Evolutionary conservation across 768 basidiomycete species (phyloP), one percentile per base, ranked within the genome.

Genomic region (Boletus eberwhitei): DNA sequence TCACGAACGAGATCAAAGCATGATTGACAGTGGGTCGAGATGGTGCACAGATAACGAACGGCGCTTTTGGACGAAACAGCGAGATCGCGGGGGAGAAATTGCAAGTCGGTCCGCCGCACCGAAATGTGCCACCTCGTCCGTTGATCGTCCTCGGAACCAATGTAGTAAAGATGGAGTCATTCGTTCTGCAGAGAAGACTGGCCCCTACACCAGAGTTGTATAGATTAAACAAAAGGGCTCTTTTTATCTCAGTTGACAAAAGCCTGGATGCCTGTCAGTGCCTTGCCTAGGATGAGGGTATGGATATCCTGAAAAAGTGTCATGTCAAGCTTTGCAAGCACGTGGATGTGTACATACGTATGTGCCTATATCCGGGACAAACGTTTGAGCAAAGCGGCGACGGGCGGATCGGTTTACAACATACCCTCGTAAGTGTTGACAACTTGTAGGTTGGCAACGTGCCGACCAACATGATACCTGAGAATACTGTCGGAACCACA

Each of bases 381-480:
- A 44, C 48, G 21, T 36, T 32, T 60, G 24, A 61, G 53, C 42
- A 41, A 43, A 32, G 44, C 35, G 31, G 1, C 13, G 16, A 4
- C 14, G 26, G 16, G 52, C 22, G 5, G 26, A 42, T 36, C 39
- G 48, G 44, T 40, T 38, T 51, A 51, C 34, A 58, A 54, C 76
- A 31, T 67, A 79, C 91, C 94, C 77, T 97, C 94, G 66, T 97
- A 97, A 0, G 94, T 98, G 62, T 94, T 94, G 8, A 93, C 87
- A n/a, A 98, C 88, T 67, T 98, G 95, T 55, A 97, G 68, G 71
- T 98, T 98, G 1, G 90, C 89, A 9, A 91, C 94, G 74, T 98
- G 95, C 34, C 96, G 76, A n/a, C 91, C 92, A 50, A 98, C 85
- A 66, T 93, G 91, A 66, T 94, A 97, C 69, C 91, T 94, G 11